phyloP scores from a whole-genome alignment of 1,139 yeast genomes.

The Debaryomyces fabryi region DNA sequence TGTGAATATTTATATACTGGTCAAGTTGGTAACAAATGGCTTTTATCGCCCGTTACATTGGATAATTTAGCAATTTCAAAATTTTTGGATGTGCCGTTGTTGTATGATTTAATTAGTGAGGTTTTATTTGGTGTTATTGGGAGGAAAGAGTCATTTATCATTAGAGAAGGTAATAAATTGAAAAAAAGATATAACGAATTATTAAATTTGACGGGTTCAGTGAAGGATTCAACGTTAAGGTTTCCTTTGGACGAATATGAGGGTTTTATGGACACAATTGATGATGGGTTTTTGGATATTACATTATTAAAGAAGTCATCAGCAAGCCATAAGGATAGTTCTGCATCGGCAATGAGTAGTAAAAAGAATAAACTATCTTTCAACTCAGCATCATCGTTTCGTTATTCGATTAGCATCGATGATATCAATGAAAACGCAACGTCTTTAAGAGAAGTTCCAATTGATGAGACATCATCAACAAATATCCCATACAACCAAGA shows the following conservation, averaged over 20 bases:
- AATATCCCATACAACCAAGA: background rate
- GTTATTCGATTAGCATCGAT: constrained; percentile 1
- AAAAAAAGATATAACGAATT: constrained; percentile 32
- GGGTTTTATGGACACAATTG: constrained; percentile 50
- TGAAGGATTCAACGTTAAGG: constrained; percentile 26
- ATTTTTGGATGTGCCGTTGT: constrained; percentile 64
- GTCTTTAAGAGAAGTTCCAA: constrained; percentile 2
- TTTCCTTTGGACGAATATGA: constrained; percentile 52
- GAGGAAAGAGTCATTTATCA: constrained; percentile 57
- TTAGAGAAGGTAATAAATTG: constrained; percentile 42
- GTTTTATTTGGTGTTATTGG: constrained; percentile 70
- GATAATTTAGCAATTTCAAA: constrained; percentile 66
- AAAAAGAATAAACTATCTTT: constrained; percentile 1
- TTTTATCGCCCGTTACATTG: constrained; percentile 63
- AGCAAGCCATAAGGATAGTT: constrained; percentile 20
- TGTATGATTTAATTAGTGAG: constrained; percentile 69
- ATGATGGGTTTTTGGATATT: constrained; percentile 66
- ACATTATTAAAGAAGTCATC: constrained; percentile 53
- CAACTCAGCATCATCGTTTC: constrained; percentile 2
- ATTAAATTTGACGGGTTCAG: constrained; percentile 27
- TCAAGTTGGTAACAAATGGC: constrained; percentile 75
- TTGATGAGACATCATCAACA: background rate
- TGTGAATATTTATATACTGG: constrained; percentile 78
- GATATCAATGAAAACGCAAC: background rate
- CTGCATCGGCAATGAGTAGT: constrained; percentile 10